Evolutionary conservation across 805 yeast species (phyloP), one percentile per base, ranked within the genome.

Genomic region (Wickerhamomyces ciferrii): DNA sequence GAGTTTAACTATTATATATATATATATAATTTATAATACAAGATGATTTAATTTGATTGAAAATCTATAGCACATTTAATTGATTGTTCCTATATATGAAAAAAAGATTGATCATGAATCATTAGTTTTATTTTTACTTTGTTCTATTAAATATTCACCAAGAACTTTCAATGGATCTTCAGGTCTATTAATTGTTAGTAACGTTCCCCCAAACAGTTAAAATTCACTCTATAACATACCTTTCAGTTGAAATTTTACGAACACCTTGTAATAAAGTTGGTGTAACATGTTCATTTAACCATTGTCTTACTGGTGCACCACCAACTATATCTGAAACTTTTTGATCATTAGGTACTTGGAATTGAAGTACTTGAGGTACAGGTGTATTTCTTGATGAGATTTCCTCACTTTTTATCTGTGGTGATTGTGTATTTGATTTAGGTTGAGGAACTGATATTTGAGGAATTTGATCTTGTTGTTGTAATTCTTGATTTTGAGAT

Each of bases 221-320:
- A 15, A 9, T 15, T 4, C 18, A n/a, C 6, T 24, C 15, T 4
- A 6, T 4, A 15, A 31, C 71, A 1, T 83, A 83, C 47, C 48
- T 43, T 37, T 65, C 70, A 9, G 61, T 60, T 3, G 83, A 77
- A 9, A 85, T 67, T 48, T 69, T 63, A 45, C 78, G 67, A 71
- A 85, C 71, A 1, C 92, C 95, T 36, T 79, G 79, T 18, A 85
- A 62, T 18, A 87, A 58, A 17, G 74, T 74, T n/a, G 78, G 79
- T 0, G 90, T 81, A 29, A 87, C 75, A 44, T 80, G 69, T 49
- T 76, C 67, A 59, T 85, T 84, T 47, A 87, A 69, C 71, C 85
- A 87, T 53, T 72, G 75, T 52, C 96, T 74, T 2, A 83, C 73
- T 1, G 86, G 79, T 2, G 90, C 84, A 1, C 94, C 94, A 9